Base-by-base conservation (phyloP, 116 monocot genomes). In the Dioscorea cayenensis region DNA sequence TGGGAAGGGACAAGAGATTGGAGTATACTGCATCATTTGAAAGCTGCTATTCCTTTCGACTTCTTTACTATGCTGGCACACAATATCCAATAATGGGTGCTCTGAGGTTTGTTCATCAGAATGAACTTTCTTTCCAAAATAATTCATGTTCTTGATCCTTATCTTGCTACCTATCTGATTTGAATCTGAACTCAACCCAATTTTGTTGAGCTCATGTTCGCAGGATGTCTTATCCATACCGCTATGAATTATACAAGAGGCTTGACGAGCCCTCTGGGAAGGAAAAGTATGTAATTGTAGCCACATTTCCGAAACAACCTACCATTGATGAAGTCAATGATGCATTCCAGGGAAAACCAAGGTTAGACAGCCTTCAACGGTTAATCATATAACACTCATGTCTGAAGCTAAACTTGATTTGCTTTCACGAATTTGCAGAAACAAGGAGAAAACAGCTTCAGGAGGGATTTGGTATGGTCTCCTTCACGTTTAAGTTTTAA, bases 21-120 rank as follows among this genome's bases (percentile, higher is more conserved):
- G 84, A 92, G 68, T 96, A 90, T 86, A 92, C 96, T 65, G 90
- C 96, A 70, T 88, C 88, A 60, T 96, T 96, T 69, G 86, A 90
- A 66, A 84, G 80, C 65, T 92, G 96, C 63, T 96, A 92, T 76
- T 84, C 69, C 72, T 96, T 96, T 74, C 87, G 92, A 32, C 88
- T 96, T 72, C 87, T 96, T 23, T 92, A 83, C 69, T 90, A 90
- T 80, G 89, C 96, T 20, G 96, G 96, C 36, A 90, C 88, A 32
- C 90, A 84, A 68, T 96, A 90, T 72, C 96, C 92, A 77, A 96
- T 96, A 63, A 90, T 96, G 92, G 96, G 90, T 51, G 90, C 93
- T 71, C 60, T 96, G 74, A 92, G 96, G 96, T 92, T 38, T 5
- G 68, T 63, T 35, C 17, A 43, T 43, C 12, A 43, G 11, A 43